A percentile compares a stretch with the other conserved stretches of the same genome.
Conservation (phyloP, 176 grass and related monocot genomes). For the Juncus inflexus region DNA sequence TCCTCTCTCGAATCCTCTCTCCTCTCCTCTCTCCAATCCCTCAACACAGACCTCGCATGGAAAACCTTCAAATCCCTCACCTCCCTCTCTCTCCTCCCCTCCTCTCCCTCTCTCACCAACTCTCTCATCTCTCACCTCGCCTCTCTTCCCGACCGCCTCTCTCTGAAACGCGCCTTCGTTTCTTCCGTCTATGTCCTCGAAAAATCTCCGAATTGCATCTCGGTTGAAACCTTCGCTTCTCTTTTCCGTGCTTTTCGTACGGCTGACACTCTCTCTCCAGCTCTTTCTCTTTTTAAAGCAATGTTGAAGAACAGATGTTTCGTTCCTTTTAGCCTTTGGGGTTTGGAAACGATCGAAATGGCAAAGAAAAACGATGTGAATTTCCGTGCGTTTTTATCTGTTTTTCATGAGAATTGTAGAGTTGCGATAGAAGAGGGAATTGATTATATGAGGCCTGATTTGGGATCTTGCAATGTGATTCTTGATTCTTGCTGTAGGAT, state of each 20-base stretch:
- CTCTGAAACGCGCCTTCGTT: constrained; percentile 80
- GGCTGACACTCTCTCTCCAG: constrained; percentile 33
- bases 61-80: constrained; percentile 74
- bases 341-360: constrained; percentile 38
- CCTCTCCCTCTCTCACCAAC: constrained; percentile 49
- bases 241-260: constrained; percentile 39
- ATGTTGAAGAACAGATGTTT: constrained; percentile 56
- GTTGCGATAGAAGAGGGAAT: constrained; percentile 42
- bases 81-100: constrained; percentile 40
- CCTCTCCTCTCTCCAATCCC: constrained; percentile 37
- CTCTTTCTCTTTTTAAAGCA: constrained; percentile 53
- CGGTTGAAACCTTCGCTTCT: constrained; percentile 46
- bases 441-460: constrained; percentile 57
- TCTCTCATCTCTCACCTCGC: constrained; percentile 71
- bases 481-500: constrained; percentile 67
- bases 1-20: constrained; percentile 52
- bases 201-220: constrained; percentile 38
- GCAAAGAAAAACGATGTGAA: constrained; percentile 29
- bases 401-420: constrained; percentile 66
- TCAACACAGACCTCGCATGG: constrained; percentile 64
- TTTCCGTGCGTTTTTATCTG: constrained; percentile 54
- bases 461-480: constrained; percentile 56
- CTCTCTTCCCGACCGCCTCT: constrained; percentile 48
- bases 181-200: constrained; percentile 73
- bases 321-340: constrained; percentile 66